These are phyloP conservation scores for Berberis vulgaris DNA, from an alignment of 164 flowering plant species.

Conservation along the genomic window DNA sequence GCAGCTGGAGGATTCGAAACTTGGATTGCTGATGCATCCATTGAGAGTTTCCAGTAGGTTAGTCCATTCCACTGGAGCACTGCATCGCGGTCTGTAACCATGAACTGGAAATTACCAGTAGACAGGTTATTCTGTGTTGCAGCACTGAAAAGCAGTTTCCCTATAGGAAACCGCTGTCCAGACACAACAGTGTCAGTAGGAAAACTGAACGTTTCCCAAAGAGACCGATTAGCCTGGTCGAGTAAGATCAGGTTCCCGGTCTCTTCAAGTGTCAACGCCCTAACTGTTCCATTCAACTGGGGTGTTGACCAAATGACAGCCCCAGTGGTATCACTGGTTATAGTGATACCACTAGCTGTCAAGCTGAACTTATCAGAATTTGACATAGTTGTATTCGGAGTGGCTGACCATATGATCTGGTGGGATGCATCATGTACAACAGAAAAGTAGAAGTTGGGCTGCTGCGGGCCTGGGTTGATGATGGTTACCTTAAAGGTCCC, in stretches of 20 bases:
- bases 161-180: slow-evolving; percentile 45
- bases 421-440: slow-evolving; percentile 52
- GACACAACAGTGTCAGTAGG: slow-evolving; percentile 69
- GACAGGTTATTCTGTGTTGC: slow-evolving; percentile 30
- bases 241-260: slow-evolving; percentile 61
- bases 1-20: slow-evolving; percentile 31
- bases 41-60: slow-evolving; percentile 64
- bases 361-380: slow-evolving; percentile 40
- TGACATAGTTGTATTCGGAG: slow-evolving; percentile 50
- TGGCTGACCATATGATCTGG: slow-evolving; percentile 75
- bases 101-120: slow-evolving; percentile 40
- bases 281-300: slow-evolving; percentile 27
- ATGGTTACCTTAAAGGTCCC: slow-evolving; percentile 56
- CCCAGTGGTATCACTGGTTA: slow-evolving; percentile 26
- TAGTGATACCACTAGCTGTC: slow-evolving; percentile 36
- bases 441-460: slow-evolving; percentile 47
- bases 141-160: slow-evolving; percentile 26
- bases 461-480: slow-evolving; percentile 25
- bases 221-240: slow-evolving; percentile 37
- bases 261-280: slow-evolving; percentile 37
- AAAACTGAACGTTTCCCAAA: slow-evolving; percentile 61
- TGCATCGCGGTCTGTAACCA: slow-evolving; percentile 34
- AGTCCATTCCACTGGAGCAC: slow-evolving; percentile 46
- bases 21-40: slow-evolving; percentile 37
- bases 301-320: slow-evolving; percentile 58